Percentiles rank a stretch among this genome's conserved stretches.
phyloP scores from a whole-genome alignment of 768 basidiomycete species.

The Arthromyces matolae region DNA sequence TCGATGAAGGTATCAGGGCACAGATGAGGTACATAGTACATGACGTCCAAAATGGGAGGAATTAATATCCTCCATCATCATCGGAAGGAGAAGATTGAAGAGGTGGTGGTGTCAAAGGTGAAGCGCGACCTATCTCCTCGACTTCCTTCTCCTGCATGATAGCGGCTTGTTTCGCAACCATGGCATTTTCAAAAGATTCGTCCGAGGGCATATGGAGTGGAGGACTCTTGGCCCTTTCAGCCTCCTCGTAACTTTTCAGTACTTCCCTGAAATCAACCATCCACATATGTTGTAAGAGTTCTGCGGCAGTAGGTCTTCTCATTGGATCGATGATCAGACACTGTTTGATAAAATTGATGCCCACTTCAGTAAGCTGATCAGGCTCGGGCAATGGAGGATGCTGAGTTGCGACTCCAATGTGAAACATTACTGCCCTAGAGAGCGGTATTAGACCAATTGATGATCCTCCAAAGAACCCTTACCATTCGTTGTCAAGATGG shows the following conservation, averaged over 20 bases:
- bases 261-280: conserved; percentile 79
- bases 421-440: conserved; percentile 98
- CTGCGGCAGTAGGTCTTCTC: conserved; percentile 76
- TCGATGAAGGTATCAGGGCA: too few species aligned
- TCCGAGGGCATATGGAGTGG: conserved; percentile 43
- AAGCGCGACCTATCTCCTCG: conserved; percentile 48
- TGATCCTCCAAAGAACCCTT: conserved; percentile 15
- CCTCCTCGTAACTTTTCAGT: conserved; percentile 63
- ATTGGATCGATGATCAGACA: conserved; percentile 88
- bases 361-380: conserved; percentile 80
- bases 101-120: conserved; percentile 46
- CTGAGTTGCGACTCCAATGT: conserved; percentile 94
- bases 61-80: too few species aligned
- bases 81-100: conserved; percentile 22
- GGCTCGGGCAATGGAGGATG: conserved; percentile 94
- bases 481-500: conserved; percentile 99
- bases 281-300: conserved; percentile 89
- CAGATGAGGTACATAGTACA: not conserved
- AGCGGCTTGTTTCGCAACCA: conserved; percentile 53
- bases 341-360: conserved; percentile 90
- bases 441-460: not conserved
- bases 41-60: not conserved
- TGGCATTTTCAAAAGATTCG: conserved; percentile 45
- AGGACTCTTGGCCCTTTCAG: conserved; percentile 50
- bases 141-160: conserved; percentile 59